Conservation (phyloP, 1,284 basidiomycete species). For the Ustilago tritici region DNA sequence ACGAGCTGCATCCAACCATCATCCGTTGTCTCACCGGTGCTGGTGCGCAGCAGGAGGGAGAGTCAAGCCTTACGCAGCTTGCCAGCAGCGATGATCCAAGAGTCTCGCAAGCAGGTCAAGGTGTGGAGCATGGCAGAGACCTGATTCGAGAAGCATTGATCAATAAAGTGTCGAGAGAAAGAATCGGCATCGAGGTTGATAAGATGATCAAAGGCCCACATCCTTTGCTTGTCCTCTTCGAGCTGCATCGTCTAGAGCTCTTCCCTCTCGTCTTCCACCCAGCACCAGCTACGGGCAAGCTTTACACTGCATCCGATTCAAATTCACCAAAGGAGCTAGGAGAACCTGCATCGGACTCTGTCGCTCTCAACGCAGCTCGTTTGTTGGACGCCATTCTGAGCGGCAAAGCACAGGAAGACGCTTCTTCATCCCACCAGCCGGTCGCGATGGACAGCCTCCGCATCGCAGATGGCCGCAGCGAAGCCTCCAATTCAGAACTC, state of each 20-base stretch:
- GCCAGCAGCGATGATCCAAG: slow-evolving; percentile 42
- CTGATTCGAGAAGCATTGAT: slow-evolving; percentile 72
- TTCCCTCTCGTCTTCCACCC: slow-evolving; percentile 62
- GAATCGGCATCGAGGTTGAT: slow-evolving; percentile 69
- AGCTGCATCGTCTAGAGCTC: slow-evolving; percentile 58
- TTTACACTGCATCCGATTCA: slow-evolving; percentile 2
- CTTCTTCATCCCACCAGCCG: slow-evolving; percentile 15
- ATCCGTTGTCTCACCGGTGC: slow-evolving; percentile 55
- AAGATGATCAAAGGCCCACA: slow-evolving; percentile 69
- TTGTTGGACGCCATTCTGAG: slow-evolving; percentile 43
- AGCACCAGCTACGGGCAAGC: slow-evolving; percentile 37
- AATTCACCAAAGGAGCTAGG: slow-evolving; percentile 2
- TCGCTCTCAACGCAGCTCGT: slow-evolving; percentile 45
- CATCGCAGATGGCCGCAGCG: slow-evolving; percentile 18
- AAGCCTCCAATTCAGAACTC: slow-evolving; percentile 15
- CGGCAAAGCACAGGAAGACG: slow-evolving; percentile 18
- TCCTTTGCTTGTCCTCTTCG: slow-evolving; percentile 55
- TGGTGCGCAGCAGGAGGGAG: slow-evolving; percentile 10
- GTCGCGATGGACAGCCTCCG: slow-evolving; percentile 37
- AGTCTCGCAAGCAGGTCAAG: slow-evolving; percentile 14
- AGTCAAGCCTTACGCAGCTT: slow-evolving; percentile 13
- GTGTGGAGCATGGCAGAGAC: slow-evolving; percentile 60
- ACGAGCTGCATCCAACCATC: slow-evolving; percentile 81
- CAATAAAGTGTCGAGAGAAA: slow-evolving; percentile 67
- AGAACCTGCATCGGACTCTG: slow-evolving; percentile 19